These are phyloP conservation scores for Inonotus obliquus DNA, from an alignment of 1,284 basidiomycete species.

Conservation along the genomic window DNA sequence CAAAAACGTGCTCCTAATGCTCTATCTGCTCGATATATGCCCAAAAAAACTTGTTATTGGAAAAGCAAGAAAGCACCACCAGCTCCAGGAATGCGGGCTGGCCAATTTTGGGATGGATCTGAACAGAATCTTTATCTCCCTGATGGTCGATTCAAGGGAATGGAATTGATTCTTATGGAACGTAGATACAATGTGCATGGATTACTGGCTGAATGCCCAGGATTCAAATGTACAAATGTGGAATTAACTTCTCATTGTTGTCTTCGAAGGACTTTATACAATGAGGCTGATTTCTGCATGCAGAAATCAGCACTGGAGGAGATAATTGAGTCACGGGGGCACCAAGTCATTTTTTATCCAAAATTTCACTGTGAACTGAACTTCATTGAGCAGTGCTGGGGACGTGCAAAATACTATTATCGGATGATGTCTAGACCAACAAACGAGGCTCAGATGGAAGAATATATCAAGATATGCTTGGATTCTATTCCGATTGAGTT, in stretches of 20 bases:
- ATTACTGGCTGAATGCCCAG: conserved; percentile 20
- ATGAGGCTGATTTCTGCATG: conserved; percentile 24
- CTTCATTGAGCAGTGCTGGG: conserved; percentile 15
- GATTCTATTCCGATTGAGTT: not conserved
- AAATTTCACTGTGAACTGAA: conserved; percentile 15
- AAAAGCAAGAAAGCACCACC: not conserved
- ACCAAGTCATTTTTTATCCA: conserved; percentile 5
- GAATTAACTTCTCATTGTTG: conserved; percentile 19
- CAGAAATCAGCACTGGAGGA: conserved; percentile 2
- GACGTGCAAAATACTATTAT: conserved; percentile 2
- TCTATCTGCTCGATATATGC: conserved; percentile 21
- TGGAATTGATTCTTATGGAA: conserved; percentile 25
- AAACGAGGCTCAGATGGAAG: not conserved
- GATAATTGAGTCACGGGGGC: not conserved
- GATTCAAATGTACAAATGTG: conserved; percentile 24
- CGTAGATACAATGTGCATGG: conserved; percentile 17
- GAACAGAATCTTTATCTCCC: conserved; percentile 24
- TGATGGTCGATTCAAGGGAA: conserved; percentile 29
- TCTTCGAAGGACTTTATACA: conserved; percentile 24
- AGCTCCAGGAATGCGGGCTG: not conserved
- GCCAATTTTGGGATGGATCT: not conserved
- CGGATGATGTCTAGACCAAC: not conserved
- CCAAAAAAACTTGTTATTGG: conserved; percentile 14
- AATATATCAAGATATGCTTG: conserved; percentile 1
- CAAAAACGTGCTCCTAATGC: conserved; percentile 20